Base-by-base conservation (phyloP, 2,329 filamentous ascomycete genomes). In the Elsinoe ampelina region DNA sequence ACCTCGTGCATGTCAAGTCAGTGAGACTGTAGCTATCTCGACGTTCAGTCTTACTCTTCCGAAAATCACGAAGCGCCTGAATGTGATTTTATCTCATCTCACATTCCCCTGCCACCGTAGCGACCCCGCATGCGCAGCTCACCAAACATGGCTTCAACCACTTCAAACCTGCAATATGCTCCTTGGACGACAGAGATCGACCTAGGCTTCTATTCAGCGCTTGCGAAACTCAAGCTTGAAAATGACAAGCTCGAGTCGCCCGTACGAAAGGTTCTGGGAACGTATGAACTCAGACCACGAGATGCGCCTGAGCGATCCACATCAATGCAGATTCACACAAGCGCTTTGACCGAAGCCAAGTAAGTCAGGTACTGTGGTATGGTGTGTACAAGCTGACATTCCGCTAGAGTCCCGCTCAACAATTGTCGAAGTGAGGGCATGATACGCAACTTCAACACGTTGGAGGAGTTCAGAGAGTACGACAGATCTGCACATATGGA, bases 231-330 rank as follows among this genome's bases (percentile, higher is more conserved):
- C 63, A 98, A 98, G 74, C 89, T 98, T 69, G 90, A 97, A 70
- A 86, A 95, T 79, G 93, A 96, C 75, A 95, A 91, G 73, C 87
- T 98, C 54, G 88, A 96, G 74, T 92, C 95, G 71, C 95, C 91
- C 8, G 87, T 90, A 20, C 87, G 92, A 43, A 85, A 86, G 59
- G 80, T 97, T 2, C 78, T 95, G 30, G 93, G 93, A 3, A 74
- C 95, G 42, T 98, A 98, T 70, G 89, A 96, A 72, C 83, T 93
- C 63, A 86, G 86, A 42, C 77, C 83, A 10, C 77, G 78, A 41
- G 86, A 89, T 63, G 74, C 83, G 38, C 83, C 88, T 0, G 84
- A 86, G 63, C 80, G 85, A 56, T 93, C 88, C 63, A 89, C 87
- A 70, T 87, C 85, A 67, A 90, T 97, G 82, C 91, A 95, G 72